Base-by-base conservation (phyloP, 1,139 yeast species). In the Candida neerlandica region DNA sequence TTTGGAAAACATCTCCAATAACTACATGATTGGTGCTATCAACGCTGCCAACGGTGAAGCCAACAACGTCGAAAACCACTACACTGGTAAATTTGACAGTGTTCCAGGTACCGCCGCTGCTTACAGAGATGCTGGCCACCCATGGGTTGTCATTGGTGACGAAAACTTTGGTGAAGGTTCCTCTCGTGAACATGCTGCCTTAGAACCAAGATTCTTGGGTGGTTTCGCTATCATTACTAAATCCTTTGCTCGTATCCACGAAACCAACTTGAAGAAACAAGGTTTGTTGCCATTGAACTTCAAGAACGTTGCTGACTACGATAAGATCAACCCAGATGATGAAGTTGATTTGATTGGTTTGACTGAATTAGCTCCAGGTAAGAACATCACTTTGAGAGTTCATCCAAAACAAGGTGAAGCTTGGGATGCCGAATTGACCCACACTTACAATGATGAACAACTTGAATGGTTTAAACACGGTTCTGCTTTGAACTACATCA, bases 131-230 rank as follows among this genome's bases (percentile, higher is more conserved):
- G 95, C 89, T 55, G 61, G 71, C 7, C 81, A 89, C 59, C 95
- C 96, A 15, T 94, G 99, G 99, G 80, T 84, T 56, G 97, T 94
- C 44, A 86, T 94, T 55, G 99, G 97, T 46, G 99, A 92, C 66
- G 97, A 94, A 67, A 94, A 94, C 73, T 94, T 92, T 63, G 99
- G 99, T 70, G 99, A 94, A 77, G 99, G 99, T 57, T 90, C 97
- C 49, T 97, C 99, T 21, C 87, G 99, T 79, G 99, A 94, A 69
- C 99, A 94, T 64, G 99, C 99, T 47, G 99, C 99, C 4, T 77
- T 94, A 63, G 89, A 95, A 38, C 99, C 99, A 54, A 81, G 96
- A 69, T 94, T 88, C 76, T 78, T 94, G 49, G 97, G 97, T 55
- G 98, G 98, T 53, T 75, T 86, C 49, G 82, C 90, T 57, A 87